Conservation (phyloP, 768 basidiomycete species). For the Tulasnella sp. region DNA sequence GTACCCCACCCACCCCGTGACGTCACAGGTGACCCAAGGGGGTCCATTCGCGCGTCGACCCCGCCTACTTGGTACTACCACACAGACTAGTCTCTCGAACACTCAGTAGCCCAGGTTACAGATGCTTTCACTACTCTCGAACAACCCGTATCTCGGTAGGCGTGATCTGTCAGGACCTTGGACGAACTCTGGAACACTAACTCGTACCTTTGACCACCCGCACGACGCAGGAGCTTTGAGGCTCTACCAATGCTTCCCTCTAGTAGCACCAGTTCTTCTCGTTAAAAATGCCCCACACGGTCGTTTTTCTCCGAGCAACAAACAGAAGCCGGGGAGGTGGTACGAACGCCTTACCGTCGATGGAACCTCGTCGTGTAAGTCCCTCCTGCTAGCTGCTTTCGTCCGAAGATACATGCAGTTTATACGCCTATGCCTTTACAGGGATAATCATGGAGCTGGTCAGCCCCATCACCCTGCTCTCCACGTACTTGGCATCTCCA, state of each 20-base stretch:
- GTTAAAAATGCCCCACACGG: conserved; percentile 1
- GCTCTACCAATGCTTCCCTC: not conserved
- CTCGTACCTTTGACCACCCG: no score
- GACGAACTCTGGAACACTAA: no score
- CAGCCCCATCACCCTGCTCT: conserved; percentile 5
- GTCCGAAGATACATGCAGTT: not conserved
- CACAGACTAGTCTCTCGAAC: no score
- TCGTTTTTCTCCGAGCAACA: not conserved
- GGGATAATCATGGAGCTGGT: conserved; percentile 20
- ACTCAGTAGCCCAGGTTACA: no score
- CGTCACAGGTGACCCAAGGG: no score
- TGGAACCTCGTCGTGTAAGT: conserved; percentile 3
- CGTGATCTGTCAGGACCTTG: no score
- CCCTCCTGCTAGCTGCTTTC: not conserved
- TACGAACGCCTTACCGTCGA: not conserved
- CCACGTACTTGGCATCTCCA: not conserved
- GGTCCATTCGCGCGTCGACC: no score
- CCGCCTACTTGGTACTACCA: no score
- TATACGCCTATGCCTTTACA: not conserved
- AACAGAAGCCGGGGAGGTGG: not conserved
- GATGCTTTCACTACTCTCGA: no score
- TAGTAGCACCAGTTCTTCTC: not conserved
- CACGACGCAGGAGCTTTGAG: not conserved
- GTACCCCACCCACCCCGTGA: no score
- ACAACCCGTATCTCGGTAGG: no score